Evolutionary conservation across 2,329 filamentous ascomycete species (phyloP).

Genomic region (Nothophoma quercina): DNA sequence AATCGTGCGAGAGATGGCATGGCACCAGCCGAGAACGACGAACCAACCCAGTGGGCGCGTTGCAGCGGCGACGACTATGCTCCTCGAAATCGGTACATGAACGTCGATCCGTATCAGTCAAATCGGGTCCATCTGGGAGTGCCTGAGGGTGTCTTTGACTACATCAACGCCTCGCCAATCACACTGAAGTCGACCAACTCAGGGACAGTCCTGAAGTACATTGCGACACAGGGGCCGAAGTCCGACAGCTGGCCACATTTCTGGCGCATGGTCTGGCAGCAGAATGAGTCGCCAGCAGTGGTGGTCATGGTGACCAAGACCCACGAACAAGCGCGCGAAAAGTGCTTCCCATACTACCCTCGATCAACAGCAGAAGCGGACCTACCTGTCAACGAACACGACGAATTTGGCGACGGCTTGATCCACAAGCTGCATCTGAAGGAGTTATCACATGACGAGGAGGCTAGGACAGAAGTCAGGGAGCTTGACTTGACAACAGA

Average conservation of each 20-base stretch:
- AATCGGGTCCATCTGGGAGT: conserved; percentile 85
- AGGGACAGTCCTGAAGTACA: conserved; percentile 67
- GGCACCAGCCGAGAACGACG: conserved; percentile 49
- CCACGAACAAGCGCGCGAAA: conserved; percentile 77
- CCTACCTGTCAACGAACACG: conserved; percentile 66
- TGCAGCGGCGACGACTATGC: conserved; percentile 64
- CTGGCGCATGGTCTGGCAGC: conserved; percentile 95
- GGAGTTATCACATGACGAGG: conserved; percentile 62
- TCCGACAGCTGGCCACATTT: conserved; percentile 77
- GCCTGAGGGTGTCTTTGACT: conserved; percentile 66
- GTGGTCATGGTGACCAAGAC: conserved; percentile 96
- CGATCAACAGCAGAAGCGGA: conserved; percentile 48
- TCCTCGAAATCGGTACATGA: conserved; percentile 81
- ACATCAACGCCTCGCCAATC: conserved; percentile 62
- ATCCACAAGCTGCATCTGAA: conserved; percentile 72
- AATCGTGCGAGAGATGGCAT: conserved; percentile 59
- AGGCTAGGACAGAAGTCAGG: conserved; percentile 72
- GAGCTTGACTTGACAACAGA: conserved; percentile 66
- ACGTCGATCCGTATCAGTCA: conserved; percentile 88
- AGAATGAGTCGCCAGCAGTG: conserved; percentile 73
- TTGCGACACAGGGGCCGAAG: conserved; percentile 90
- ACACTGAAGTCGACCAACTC: conserved; percentile 51
- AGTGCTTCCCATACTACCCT: conserved; percentile 91
- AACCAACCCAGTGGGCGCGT: conserved; percentile 64
- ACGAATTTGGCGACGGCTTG: conserved; percentile 72